Evolutionary conservation across 371 early-diverging fungal species (phyloP).

Genomic region (Cokeromyces recurvatus): DNA sequence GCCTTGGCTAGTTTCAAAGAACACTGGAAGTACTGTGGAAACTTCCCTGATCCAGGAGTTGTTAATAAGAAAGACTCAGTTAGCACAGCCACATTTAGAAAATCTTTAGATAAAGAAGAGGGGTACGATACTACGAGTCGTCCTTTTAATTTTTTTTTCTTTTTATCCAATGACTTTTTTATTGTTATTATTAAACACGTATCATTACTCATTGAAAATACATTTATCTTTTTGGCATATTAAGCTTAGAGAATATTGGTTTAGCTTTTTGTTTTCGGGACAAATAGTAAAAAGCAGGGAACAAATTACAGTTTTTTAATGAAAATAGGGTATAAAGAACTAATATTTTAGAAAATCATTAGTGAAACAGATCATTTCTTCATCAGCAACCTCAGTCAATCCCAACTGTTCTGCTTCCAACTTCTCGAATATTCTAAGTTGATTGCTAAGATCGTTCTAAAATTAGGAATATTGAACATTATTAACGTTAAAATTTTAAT

Average conservation of each 20-base stretch:
- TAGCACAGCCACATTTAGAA: not conserved
- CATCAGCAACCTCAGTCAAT: conserved; percentile 8
- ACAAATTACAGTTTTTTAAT: not conserved
- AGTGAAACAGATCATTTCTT: conserved; percentile 10
- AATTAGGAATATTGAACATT: too few species aligned
- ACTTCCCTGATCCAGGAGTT: not conserved
- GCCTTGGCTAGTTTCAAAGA: too few species aligned
- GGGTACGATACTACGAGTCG: conserved; percentile 4
- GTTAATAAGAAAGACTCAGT: conserved; percentile 1
- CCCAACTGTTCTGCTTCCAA: conserved; percentile 12
- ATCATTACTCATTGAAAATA: conserved; percentile 3
- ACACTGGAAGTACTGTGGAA: not conserved
- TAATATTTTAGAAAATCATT: not conserved
- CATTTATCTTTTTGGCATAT: conserved; percentile 1
- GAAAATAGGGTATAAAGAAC: conserved; percentile 8
- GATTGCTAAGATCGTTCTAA: conserved; percentile 7
- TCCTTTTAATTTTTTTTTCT: conserved; percentile 3
- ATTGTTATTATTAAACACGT: conserved; percentile 5
- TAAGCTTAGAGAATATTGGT: not conserved
- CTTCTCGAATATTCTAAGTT: conserved; percentile 6
- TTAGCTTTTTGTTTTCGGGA: conserved; percentile 3
- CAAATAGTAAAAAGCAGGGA: conserved; percentile 5
- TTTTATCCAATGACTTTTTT: conserved; percentile 1
- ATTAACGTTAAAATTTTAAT: conserved; percentile 5
- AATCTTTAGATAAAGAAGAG: conserved; percentile 2